Evolutionary conservation across 2,329 filamentous ascomycete species (phyloP).

Genomic region (Cercospora zeae-maydis): DNA sequence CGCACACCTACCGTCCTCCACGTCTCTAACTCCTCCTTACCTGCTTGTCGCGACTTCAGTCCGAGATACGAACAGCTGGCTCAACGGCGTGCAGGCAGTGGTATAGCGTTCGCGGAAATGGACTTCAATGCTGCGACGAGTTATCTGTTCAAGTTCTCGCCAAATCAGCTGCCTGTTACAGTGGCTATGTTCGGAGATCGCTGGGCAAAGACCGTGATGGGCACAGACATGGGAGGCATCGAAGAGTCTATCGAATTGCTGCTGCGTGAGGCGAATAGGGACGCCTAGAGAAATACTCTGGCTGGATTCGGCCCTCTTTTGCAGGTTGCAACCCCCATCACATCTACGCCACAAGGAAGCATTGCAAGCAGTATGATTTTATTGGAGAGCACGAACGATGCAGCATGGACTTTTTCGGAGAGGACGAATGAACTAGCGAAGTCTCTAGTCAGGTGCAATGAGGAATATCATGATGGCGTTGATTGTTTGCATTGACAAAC

Average conservation of each 20-base stretch:
- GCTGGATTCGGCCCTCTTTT: not conserved
- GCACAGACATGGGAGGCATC: conserved; percentile 11
- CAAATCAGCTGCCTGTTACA: conserved; percentile 26
- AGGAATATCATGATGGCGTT: too few relatives aligned
- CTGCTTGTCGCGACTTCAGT: conserved; percentile 23
- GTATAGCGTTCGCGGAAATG: conserved; percentile 23
- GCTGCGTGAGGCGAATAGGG: conserved; percentile 3
- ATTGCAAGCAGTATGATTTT: not conserved
- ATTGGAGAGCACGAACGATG: not conserved
- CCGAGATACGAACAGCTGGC: conserved; percentile 20
- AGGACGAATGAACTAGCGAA: too few relatives aligned
- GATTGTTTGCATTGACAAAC: too few relatives aligned
- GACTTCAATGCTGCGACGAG: conserved; percentile 20
- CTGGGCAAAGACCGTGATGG: conserved; percentile 26
- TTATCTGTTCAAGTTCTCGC: conserved; percentile 26
- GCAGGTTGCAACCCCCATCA: not conserved
- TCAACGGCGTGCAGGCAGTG: not conserved
- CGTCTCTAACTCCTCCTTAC: conserved; percentile 39
- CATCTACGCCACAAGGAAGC: not conserved
- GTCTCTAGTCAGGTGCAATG: too few relatives aligned
- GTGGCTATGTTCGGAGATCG: conserved; percentile 20
- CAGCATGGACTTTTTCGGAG: not conserved
- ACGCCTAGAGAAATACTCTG: not conserved
- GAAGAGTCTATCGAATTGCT: conserved; percentile 15
- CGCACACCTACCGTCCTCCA: conserved; percentile 40